Base-by-base conservation (phyloP, 108 stramenopile species). In the Conticribra guillardii region DNA sequence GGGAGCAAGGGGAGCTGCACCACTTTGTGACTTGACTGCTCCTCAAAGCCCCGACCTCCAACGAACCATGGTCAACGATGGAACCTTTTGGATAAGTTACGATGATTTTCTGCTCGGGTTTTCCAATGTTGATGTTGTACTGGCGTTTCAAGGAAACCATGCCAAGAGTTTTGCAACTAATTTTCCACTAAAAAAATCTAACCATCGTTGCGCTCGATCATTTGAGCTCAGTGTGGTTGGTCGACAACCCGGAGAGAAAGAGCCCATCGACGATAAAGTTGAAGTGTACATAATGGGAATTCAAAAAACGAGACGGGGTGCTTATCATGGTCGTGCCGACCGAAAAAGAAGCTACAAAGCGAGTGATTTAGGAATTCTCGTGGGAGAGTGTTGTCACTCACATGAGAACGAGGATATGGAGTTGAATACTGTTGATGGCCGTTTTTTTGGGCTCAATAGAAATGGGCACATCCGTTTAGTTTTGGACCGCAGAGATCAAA, bases 81-180 rank as follows among this genome's bases (percentile, higher is more conserved):
- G 89, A 7, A 87, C 77, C 4, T 90, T 90, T 75, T 90, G 89
- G 89, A 90, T 90, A 2, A 85, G 82, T 32, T 90, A 86, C 44
- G 86, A 87, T 67, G 73, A 69, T 53, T 90, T 91, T 56, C 54
- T 91, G 23, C 67, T 87, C 81, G 90, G 76, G 19, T 91, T 91
- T 60, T 63, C 71, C 18, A 87, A 84, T 63, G 87, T 91, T 15
- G 87, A 88, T 65, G 87, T 91, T 48, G 85, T 88, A 1, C 63
- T 88, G 14, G 90, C 90, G 19, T 83, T 84, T 58, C 47, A 75
- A 56, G 85, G 86, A 2, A 85, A 86, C 51, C 82, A 86, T 52
- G 89, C 87, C 34, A 83, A 84, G 60, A 71, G 68, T 2, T 88
- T 91, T 59, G 46, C 58, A 24, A 74, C 85, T 18, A 87, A 79